Conservation (phyloP, 352 stramenopile species). For the Halophytophthora batemanensis region DNA sequence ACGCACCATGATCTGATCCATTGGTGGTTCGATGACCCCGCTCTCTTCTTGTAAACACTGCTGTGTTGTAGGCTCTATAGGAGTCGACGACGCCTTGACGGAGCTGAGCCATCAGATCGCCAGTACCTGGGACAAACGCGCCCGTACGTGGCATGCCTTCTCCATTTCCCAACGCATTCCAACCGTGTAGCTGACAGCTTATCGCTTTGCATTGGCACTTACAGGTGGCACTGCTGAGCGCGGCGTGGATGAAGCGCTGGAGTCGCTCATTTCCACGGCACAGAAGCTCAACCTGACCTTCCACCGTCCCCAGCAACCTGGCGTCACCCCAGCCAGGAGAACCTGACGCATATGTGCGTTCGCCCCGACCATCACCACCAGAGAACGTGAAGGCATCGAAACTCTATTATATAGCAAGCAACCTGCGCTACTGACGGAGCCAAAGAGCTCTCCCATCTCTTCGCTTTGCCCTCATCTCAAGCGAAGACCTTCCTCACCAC, state of each 20-base stretch:
- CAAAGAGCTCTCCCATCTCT: conserved; percentile 8
- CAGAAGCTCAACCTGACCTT: conserved; percentile 60
- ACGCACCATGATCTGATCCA: not conserved
- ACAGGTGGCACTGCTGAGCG: conserved; percentile 26
- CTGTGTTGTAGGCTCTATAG: conserved; percentile 22
- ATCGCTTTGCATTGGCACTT: not conserved
- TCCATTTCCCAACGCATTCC: not conserved
- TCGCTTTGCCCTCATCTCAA: conserved; percentile 5
- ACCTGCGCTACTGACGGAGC: not conserved
- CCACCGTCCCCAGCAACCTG: conserved; percentile 14
- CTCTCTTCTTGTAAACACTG: not conserved
- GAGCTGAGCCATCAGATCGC: conserved; percentile 56
- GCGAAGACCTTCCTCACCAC: too few species aligned
- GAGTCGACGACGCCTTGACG: conserved; percentile 58
- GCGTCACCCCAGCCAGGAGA: conserved; percentile 6
- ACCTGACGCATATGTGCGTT: not conserved
- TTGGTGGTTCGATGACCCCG: not conserved
- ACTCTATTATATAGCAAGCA: conserved; percentile 42
- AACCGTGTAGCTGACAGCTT: not conserved
- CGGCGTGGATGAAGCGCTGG: conserved; percentile 48
- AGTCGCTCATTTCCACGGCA: conserved; percentile 58
- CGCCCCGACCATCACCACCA: not conserved
- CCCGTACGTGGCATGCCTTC: conserved; percentile 9
- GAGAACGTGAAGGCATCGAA: not conserved
- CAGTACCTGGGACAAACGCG: conserved; percentile 29